phyloP scores from a whole-genome alignment of 371 early-diverging fungal genomes.

The Mortierella sp. region DNA sequence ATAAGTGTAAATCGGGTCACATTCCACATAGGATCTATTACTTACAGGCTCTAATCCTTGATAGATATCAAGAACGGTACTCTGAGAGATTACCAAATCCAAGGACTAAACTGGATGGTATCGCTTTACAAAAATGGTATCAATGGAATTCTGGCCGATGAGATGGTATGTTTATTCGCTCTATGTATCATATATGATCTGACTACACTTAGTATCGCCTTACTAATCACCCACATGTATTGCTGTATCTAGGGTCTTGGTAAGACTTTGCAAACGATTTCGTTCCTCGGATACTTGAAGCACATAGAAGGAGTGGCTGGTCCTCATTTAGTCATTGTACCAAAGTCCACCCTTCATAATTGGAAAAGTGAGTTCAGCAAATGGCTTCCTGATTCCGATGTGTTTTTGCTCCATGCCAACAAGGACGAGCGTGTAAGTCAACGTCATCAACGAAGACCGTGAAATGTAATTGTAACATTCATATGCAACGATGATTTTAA shows the following conservation, averaged over 20 bases:
- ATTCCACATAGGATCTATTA: background rate
- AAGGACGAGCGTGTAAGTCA: slow-evolving; percentile 85
- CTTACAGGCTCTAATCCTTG: background rate
- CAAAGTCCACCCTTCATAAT: slow-evolving; percentile 98
- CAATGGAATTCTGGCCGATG: slow-evolving; percentile 99
- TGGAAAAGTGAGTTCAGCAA: slow-evolving; percentile 95
- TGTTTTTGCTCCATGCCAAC: slow-evolving; percentile 94
- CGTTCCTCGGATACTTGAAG: slow-evolving; percentile 95
- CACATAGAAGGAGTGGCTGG: slow-evolving; percentile 81
- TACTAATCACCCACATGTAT: background rate
- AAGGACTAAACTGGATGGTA: slow-evolving; percentile 99
- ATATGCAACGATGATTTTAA: background rate
- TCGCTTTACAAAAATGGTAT: slow-evolving; percentile 97
- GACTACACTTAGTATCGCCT: background rate
- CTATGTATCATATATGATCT: background rate
- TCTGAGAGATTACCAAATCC: slow-evolving; percentile 97
- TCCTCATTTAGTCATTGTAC: slow-evolving; percentile 97
- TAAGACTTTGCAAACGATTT: slow-evolving; percentile 98
- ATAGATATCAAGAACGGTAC: slow-evolving; percentile 89
- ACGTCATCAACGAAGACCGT: background rate
- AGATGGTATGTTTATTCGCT: slow-evolving; percentile 82
- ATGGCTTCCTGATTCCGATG: slow-evolving; percentile 95
- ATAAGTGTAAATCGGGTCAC: background rate
- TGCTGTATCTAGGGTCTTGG: slow-evolving; percentile 88
- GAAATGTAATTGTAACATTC: too few relatives aligned